A percentile compares a stretch with the other conserved stretches of the same genome.
Conservation (phyloP, 2,329 filamentous ascomycete genomes). For the Epichloe uncinata region DNA sequence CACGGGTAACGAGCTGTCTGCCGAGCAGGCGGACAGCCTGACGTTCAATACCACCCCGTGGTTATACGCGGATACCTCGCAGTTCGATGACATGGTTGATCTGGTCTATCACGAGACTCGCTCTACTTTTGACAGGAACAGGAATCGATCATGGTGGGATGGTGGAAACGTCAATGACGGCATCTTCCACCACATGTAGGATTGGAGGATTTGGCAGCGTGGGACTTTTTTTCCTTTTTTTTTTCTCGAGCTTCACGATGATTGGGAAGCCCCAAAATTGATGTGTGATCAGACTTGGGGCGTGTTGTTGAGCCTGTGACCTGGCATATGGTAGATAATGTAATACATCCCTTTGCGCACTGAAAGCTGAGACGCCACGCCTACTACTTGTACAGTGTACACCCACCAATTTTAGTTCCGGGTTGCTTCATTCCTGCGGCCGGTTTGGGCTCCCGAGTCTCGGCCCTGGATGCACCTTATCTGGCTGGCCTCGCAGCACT, state of each 20-base stretch:
- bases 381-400: too few relatives aligned
- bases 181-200: slow-evolving; percentile 25
- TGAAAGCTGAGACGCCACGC: too few relatives aligned
- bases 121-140: slow-evolving; percentile 11
- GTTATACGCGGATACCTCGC: slow-evolving; percentile 28
- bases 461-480: too few relatives aligned
- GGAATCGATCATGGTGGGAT: slow-evolving; percentile 27
- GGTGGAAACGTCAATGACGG: slow-evolving; percentile 24
- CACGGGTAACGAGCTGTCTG: slow-evolving; percentile 16
- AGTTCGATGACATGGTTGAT: slow-evolving; percentile 25
- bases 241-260: neutral
- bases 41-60: slow-evolving; percentile 29
- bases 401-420: too few relatives aligned
- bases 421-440: too few relatives aligned
- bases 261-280: too few relatives aligned
- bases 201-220: neutral
- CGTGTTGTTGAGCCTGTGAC: too few relatives aligned
- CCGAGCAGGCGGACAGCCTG: slow-evolving; percentile 22
- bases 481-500: too few relatives aligned
- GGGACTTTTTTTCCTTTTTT: too few relatives aligned
- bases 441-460: neutral
- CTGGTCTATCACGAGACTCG: slow-evolving; percentile 20
- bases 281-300: too few relatives aligned
- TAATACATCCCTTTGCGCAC: too few relatives aligned
- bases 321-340: too few relatives aligned